A percentile compares a stretch with the other conserved stretches of the same genome.
These are phyloP conservation scores for Solanum corneliomulleri DNA, from an alignment of 257 asterid genomes.

Conservation along the genomic window DNA sequence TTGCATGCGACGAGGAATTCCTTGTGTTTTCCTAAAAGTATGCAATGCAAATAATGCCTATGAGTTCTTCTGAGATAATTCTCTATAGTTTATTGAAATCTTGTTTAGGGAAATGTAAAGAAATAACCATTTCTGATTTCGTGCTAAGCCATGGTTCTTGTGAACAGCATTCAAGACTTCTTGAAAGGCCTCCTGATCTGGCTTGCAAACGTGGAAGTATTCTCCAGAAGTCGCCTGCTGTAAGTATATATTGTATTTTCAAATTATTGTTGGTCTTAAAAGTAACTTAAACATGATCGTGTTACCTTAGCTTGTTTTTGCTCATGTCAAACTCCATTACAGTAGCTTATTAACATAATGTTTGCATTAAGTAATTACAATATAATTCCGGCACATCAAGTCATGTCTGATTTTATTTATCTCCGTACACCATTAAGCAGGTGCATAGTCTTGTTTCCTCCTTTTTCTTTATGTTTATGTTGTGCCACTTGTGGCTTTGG, in stretches of 20 bases:
- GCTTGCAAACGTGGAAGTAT: constrained; percentile 68
- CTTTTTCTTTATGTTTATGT: neutral
- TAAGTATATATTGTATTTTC: constrained; percentile 27
- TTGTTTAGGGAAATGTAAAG: neutral
- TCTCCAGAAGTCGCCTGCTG: constrained; percentile 63
- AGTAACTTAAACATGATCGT: neutral
- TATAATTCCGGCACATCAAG: neutral
- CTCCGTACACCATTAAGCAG: neutral
- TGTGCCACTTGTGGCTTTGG: neutral
- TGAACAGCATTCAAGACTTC: constrained; percentile 68
- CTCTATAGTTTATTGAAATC: neutral
- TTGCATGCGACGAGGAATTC: neutral
- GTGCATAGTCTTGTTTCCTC: neutral
- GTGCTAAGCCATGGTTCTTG: neutral
- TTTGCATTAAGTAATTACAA: neutral
- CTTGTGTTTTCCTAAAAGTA: neutral
- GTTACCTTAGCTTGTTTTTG: neutral
- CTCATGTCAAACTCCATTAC: neutral
- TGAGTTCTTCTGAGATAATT: neutral
- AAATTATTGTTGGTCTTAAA: neutral
- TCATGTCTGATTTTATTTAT: neutral
- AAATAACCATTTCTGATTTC: neutral
- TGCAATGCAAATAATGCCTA: neutral
- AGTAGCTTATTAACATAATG: neutral
- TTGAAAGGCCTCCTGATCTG: constrained; percentile 91